These are phyloP conservation scores for Tritrichomonas foetus DNA, from an alignment of 208 protist genomes.

Conservation along the genomic window DNA sequence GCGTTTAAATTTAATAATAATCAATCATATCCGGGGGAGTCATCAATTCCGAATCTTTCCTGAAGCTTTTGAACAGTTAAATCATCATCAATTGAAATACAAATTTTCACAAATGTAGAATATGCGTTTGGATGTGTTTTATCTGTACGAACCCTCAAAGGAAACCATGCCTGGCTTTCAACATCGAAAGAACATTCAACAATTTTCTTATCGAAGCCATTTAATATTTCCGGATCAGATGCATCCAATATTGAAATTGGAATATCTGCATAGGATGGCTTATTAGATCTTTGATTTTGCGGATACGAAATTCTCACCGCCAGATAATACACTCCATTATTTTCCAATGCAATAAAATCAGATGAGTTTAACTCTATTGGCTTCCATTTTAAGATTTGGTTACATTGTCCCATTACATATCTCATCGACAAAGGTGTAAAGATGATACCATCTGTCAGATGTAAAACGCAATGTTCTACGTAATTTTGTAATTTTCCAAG, in stretches of 20 bases:
- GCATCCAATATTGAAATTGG: conserved; percentile 20
- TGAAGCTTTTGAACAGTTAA: not conserved
- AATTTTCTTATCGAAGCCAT: not conserved
- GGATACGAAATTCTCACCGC: not conserved
- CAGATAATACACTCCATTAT: not conserved
- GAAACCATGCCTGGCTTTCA: not conserved
- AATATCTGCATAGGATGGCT: not conserved
- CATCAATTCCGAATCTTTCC: too few species aligned
- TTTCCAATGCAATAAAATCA: not conserved
- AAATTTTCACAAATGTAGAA: not conserved
- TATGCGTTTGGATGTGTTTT: conserved; percentile 11
- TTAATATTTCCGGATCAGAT: too few species aligned
- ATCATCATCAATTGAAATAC: not conserved
- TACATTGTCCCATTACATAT: not conserved
- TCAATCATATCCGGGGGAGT: too few species aligned
- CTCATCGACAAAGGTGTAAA: not conserved
- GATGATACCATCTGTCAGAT: conserved; percentile 4
- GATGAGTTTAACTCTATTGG: conserved; percentile 14
- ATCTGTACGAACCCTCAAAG: not conserved
- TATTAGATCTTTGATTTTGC: not conserved
- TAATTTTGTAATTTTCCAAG: not conserved
- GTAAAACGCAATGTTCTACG: not conserved
- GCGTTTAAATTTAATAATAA: too few species aligned
- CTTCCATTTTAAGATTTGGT: not conserved
- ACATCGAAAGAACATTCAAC: not conserved